Evolutionary conservation across 202 grass and related monocot species (phyloP), one percentile per base, ranked within the genome.

Genomic region (Setaria viridis): DNA sequence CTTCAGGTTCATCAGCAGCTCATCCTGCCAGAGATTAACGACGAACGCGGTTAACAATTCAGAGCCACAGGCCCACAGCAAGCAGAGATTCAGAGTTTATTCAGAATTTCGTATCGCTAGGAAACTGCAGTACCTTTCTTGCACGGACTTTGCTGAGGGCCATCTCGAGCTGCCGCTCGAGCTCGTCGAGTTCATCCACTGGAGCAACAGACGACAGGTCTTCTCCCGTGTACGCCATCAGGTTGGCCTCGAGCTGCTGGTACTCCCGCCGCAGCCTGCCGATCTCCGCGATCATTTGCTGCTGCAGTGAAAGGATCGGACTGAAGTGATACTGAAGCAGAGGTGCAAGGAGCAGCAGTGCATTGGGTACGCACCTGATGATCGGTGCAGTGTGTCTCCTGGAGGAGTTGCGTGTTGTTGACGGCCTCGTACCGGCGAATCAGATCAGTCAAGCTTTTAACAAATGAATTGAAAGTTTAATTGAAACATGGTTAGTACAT

Each of bases 381-480:
- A 15, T 85, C 67, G 4, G 13, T n/a, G 60, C 7, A 0, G 39
- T 59, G 11, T 3, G 67, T 25, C 39, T 62, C 73, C 74, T 88
- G 59, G n/a, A 86, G 66, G 5, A 82, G 65, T 4, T 56, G 71
- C 17, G 54, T 68, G 87, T 79, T 88, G 41, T 9, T 60, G 66
- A 11, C 13, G 51, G 54, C 62, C 37, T 94, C 82, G 34, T 94
- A 90, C n/a, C 74, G 84, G 6, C 85, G 85, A 21, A 94, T 86
- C 13, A 94, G 55, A 21, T 94, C 84, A 4, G 60, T 32, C 90
- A 90, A 86, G 68, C 90, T 94, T 80, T 49, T 78, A 57, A 80
- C 9, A 87, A 12, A 42, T 20, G 17, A 33, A 25, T 41, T 41
- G 25, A 25, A 25, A 25, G 25, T 25, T 25, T 25, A 25, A 25